Base-by-base conservation (phyloP, 106 monocot species). In the Chionographis japonica region DNA sequence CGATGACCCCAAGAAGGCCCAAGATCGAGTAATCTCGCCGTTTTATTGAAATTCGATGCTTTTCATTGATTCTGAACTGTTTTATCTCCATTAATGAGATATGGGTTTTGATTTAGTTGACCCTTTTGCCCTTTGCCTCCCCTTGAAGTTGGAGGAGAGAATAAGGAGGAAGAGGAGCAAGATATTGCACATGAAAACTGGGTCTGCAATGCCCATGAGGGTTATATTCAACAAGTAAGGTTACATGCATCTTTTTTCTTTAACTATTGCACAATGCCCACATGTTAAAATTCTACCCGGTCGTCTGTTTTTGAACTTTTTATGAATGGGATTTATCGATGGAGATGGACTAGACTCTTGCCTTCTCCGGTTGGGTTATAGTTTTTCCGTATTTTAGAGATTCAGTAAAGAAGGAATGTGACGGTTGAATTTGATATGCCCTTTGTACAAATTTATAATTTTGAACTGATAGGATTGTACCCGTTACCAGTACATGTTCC, bases 1-100 rank as follows among this genome's bases (percentile, higher is more conserved):
- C 36, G 86, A 95, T 40, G 91, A 92, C 43, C 92, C 95, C 16
- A 67, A 88, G 80, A 95, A 95, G 51, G 95, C 85, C 8, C 84
- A 86, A 76, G 18, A 79, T 49, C 76, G 80, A 49, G 91, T 91
- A 76, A 72, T 27, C 42, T 8, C 27, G 41, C 12, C 52, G 55
- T 63, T 3, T 18, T 67, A 36, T 20, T 2, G 27, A 27, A 8
- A 27, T 14, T 61, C 12, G 4, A 4, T 68, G 35, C 19, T 54
- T 10, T 71, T 27, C 27, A 10, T 6, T 46, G 9, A 46, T 46
- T 46, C 9, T 46, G 46, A 6, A 10, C 46, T 10, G 46, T 46
- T 46, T 10, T 46, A 46, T 46, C 46, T 46, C 46, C 5, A 46
- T 27, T 27, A 27, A 27, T 27, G 27, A 27, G 27, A 27, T 27